Percentiles rank a stretch among this genome's conserved stretches.
These are phyloP conservation scores for Talaromyces sp. DNA, from an alignment of 2,329 filamentous ascomycete genomes.

Conservation along the genomic window DNA sequence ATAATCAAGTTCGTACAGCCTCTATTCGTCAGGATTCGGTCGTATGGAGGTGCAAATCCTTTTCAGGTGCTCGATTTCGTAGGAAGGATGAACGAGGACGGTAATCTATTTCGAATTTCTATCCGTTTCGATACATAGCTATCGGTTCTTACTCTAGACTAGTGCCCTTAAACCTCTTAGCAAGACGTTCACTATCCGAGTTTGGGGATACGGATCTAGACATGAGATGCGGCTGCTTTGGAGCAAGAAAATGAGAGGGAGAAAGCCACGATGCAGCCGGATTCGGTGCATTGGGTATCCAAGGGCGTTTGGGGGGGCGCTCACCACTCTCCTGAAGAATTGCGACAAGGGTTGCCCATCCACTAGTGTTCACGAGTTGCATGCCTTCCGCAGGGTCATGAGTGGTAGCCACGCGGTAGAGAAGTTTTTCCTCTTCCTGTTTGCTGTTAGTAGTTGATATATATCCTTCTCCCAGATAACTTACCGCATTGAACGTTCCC, in stretches of 20 bases:
- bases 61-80: neutral
- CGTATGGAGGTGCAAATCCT: neutral
- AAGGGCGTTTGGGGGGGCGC: slow-evolving; percentile 74
- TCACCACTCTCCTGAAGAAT: slow-evolving; percentile 98
- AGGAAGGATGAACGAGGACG: neutral
- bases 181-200: slow-evolving; percentile 57
- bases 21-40: slow-evolving; percentile 3
- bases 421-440: slow-evolving; percentile 82
- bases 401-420: slow-evolving; percentile 78
- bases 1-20: neutral
- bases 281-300: slow-evolving; percentile 33
- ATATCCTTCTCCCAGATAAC: slow-evolving; percentile 23
- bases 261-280: slow-evolving; percentile 29
- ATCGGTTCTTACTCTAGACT: slow-evolving; percentile 46
- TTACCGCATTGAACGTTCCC: slow-evolving; percentile 79
- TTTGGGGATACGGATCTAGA: slow-evolving; percentile 39
- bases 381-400: slow-evolving; percentile 78
- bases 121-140: neutral
- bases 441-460: neutral
- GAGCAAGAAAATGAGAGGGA: slow-evolving; percentile 12
- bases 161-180: slow-evolving; percentile 64
- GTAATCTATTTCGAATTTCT: neutral
- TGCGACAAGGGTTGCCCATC: slow-evolving; percentile 90
- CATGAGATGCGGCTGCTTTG: slow-evolving; percentile 35
- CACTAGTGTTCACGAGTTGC: slow-evolving; percentile 78